Evolutionary conservation across 192 early-diverging fungal species (phyloP), one percentile per base, ranked within the genome.

Genomic region (Chytriomyces hyalinus): DNA sequence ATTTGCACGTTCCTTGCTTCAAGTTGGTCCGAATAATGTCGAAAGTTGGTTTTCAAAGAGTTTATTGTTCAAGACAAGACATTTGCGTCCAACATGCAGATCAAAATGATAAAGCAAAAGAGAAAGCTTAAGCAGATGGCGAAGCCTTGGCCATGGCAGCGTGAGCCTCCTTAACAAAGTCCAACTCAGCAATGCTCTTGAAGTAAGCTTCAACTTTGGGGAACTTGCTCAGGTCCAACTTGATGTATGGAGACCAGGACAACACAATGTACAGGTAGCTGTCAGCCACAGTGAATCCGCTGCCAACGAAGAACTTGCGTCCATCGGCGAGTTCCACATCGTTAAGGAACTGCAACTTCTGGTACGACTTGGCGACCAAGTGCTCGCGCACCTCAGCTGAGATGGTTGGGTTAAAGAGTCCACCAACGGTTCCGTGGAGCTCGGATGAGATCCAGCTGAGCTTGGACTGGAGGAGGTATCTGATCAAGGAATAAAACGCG

Each of bases 401-500:
- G 6, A 65, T 7, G 60, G 70, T 51, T 20, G 80, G 67, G 51
- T 79, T 61, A 65, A 80, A 79, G 17, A 78, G 67, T 8, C 65
- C 78, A 20, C 49, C 57, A 5, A 48, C 46, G 7, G 36, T 45
- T 50, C 24, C 44, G 72, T 82, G 80, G 43, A 82, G 46, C 62
- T 82, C 80, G 2, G 78, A 67, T 13, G 71, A 63, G 13, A 82
- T 51, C 45, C 46, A 82, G 44, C 44, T 57, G 13, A 82, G 62
- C 74, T 82, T 82, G 49, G 80, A 82, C 57, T 80, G 80, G 43
- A 82, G 15, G 17, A 82, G 26, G 68, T 82, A 82, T 67, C 80
- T 51, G 71, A 60, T 47, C 57, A 67, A 28, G n/a, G 59, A 67
- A 1, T 28, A 43, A 45, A 74, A 49, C 17, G 28, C n/a, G 26